These are phyloP conservation scores for Fusarium sublunatum DNA, from an alignment of 2,329 filamentous ascomycete genomes.

Conservation along the genomic window DNA sequence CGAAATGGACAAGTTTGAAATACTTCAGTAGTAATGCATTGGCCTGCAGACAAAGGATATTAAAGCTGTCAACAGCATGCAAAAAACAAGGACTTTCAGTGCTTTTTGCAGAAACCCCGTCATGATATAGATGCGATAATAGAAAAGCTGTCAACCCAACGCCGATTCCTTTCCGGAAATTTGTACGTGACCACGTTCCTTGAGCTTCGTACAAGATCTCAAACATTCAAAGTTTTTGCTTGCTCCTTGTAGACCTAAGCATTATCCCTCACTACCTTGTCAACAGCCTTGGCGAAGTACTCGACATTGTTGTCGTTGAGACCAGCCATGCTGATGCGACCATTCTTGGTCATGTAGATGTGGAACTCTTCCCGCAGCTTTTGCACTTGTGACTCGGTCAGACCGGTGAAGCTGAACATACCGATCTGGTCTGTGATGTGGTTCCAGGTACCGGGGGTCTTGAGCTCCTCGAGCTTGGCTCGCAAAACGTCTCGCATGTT, in stretches of 20 bases:
- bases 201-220: constrained; percentile 40
- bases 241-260: constrained; percentile 30
- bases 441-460: constrained; percentile 91
- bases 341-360: constrained; percentile 97
- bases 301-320: constrained; percentile 92
- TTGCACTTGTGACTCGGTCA: constrained; percentile 78
- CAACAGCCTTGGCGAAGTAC: constrained; percentile 90
- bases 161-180: constrained; percentile 41
- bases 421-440: constrained; percentile 99
- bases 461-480: constrained; percentile 82
- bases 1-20: background rate
- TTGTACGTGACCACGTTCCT: constrained; percentile 43
- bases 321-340: constrained; percentile 98
- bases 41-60: constrained; percentile 37
- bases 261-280: constrained; percentile 74
- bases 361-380: constrained; percentile 77
- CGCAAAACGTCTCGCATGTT: constrained; percentile 86
- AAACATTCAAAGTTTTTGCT: constrained; percentile 28
- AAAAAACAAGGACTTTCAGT: constrained; percentile 39
- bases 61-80: constrained; percentile 32
- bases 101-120: constrained; percentile 44
- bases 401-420: constrained; percentile 96
- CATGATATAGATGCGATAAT: constrained; percentile 39
- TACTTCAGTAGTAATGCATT: constrained; percentile 23
- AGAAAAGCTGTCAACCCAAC: constrained; percentile 42